Evolutionary conservation across 2,329 filamentous ascomycete species (phyloP).

Genomic region (Mollisia scopiformis): DNA sequence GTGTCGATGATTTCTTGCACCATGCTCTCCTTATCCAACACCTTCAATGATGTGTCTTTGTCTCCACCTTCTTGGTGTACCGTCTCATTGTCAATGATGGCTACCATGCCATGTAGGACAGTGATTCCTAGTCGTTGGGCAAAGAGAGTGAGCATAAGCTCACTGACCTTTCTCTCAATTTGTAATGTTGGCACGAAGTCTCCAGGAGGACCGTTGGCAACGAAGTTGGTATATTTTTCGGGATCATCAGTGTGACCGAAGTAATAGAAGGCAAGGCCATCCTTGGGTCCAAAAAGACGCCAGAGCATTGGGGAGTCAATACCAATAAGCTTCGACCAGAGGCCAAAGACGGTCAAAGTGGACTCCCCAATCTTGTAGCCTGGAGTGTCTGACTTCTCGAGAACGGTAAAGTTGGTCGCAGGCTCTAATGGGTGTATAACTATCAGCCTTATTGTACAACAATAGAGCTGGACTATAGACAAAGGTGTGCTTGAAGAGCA

Average conservation of each 20-base stretch:
- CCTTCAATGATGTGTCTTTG: not conserved
- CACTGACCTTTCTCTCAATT: constrained; percentile 33
- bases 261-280: constrained; percentile 34
- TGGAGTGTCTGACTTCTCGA: constrained; percentile 28
- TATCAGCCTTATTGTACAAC: not conserved
- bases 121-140: constrained; percentile 32
- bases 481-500: not conserved
- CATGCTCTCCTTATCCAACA: constrained; percentile 5
- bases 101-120: constrained; percentile 29
- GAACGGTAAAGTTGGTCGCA: constrained; percentile 15
- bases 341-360: constrained; percentile 28
- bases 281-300: constrained; percentile 33
- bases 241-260: constrained; percentile 20
- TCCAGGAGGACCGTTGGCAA: constrained; percentile 25
- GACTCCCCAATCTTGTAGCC: constrained; percentile 34
- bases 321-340: constrained; percentile 26
- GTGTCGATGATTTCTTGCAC: constrained; percentile 15
- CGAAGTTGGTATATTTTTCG: constrained; percentile 21
- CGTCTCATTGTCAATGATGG: not conserved
- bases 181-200: constrained; percentile 26
- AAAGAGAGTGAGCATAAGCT: constrained; percentile 32
- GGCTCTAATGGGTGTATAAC: not conserved
- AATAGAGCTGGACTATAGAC: too few species aligned
- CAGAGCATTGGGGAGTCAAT: constrained; percentile 21
- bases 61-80: not conserved